Conservation (phyloP, 352 stramenopile genomes). For the Globisporangium uncinulatum region DNA sequence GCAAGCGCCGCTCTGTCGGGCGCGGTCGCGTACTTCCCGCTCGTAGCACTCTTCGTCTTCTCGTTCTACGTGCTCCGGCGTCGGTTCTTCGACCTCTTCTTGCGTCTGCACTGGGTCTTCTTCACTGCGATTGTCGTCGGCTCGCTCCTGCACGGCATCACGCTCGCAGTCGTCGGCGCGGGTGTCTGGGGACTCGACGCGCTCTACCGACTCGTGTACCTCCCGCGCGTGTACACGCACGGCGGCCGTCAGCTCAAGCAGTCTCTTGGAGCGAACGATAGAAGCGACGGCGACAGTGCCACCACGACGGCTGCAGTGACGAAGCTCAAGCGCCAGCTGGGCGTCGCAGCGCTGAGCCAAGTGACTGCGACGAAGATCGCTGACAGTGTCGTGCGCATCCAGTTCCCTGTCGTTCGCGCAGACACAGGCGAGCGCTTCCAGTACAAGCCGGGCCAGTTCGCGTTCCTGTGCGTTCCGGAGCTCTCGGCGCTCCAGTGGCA, state of each 20-base stretch:
- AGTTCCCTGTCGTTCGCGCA: conserved; percentile 33
- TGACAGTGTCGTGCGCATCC: conserved; percentile 34
- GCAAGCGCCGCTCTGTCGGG: conserved; percentile 6
- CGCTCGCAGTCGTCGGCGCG: conserved; percentile 25
- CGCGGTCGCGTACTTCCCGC: not conserved
- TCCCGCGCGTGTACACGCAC: conserved; percentile 18
- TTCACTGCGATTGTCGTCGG: conserved; percentile 36
- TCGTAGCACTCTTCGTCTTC: conserved; percentile 15
- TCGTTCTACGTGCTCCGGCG: conserved; percentile 35
- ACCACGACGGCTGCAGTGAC: not conserved
- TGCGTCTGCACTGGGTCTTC: conserved; percentile 42
- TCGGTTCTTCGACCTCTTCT: conserved; percentile 48
- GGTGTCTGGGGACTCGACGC: conserved; percentile 31
- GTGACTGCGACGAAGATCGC: conserved; percentile 23
- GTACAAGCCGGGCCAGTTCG: conserved; percentile 61
- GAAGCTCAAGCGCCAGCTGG: conserved; percentile 2
- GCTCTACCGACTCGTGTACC: conserved; percentile 31
- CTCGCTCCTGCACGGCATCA: conserved; percentile 34
- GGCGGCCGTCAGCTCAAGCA: conserved; percentile 1
- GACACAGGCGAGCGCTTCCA: conserved; percentile 32
- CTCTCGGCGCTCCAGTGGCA: conserved; percentile 79
- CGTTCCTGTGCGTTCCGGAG: conserved; percentile 73
- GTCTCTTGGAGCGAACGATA: not conserved
- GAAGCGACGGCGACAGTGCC: not conserved
- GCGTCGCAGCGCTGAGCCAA: conserved; percentile 24